These are phyloP conservation scores for Limnomonas spitsbergensis DNA, from an alignment of 139 green algal genomes.

Conservation along the genomic window DNA sequence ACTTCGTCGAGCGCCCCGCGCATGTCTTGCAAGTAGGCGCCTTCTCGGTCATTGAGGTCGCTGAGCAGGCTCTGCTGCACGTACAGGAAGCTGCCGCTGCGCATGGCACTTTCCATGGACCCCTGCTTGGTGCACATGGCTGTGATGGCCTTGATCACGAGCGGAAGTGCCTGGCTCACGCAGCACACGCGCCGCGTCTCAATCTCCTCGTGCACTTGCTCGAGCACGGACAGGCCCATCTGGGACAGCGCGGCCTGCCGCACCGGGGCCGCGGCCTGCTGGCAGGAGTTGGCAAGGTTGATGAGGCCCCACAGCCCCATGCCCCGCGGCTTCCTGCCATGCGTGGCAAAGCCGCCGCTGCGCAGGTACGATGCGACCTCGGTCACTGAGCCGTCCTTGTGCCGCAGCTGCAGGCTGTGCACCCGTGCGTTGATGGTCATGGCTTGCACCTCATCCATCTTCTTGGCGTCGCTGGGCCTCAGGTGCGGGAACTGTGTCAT, in stretches of 20 bases:
- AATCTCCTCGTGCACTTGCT: constrained; percentile 32
- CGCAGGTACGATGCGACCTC: constrained; percentile 6
- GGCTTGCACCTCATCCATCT: constrained; percentile 29
- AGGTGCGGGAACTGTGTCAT: constrained; percentile 25
- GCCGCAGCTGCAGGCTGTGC: constrained; percentile 6
- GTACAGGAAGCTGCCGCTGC: constrained; percentile 28
- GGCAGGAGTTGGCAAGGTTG: background rate
- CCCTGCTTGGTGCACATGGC: constrained; percentile 10
- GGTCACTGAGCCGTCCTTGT: background rate
- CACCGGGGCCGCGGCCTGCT: background rate
- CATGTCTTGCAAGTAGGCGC: constrained; percentile 34
- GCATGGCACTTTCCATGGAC: constrained; percentile 15
- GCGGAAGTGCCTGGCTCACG: constrained; percentile 40
- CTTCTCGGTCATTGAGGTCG: constrained; percentile 33
- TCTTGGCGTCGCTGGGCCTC: constrained; percentile 38
- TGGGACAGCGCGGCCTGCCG: background rate
- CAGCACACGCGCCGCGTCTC: constrained; percentile 30
- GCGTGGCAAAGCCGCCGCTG: constrained; percentile 37
- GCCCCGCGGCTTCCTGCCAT: constrained; percentile 30
- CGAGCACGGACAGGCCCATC: background rate
- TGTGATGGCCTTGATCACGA: constrained; percentile 25
- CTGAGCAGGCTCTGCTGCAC: constrained; percentile 44
- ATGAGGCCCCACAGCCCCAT: constrained; percentile 22
- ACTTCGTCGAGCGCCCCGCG: constrained; percentile 41
- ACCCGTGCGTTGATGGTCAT: constrained; percentile 42